These are phyloP conservation scores for Torulaspora indica DNA, from an alignment of 805 yeast species.

Conservation along the genomic window DNA sequence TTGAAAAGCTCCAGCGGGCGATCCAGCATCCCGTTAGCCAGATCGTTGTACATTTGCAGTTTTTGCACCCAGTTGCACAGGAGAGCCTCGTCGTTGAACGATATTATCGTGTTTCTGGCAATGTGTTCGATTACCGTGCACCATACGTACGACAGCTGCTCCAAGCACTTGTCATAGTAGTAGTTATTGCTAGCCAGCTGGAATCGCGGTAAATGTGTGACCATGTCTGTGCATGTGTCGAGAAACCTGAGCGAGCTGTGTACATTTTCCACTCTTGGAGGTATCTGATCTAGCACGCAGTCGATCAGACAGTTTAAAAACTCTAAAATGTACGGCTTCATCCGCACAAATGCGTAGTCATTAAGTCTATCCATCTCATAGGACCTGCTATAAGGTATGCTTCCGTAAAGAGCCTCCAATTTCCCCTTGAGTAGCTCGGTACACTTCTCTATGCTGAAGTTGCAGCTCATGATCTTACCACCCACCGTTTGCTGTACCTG, in stretches of 20 bases:
- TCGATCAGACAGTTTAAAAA: constrained; percentile 35
- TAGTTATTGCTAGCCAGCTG: constrained; percentile 35
- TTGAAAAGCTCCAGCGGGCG: constrained; percentile 29
- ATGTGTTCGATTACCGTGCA: constrained; percentile 30
- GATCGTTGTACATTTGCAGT: constrained; percentile 25
- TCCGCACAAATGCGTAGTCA: constrained; percentile 37
- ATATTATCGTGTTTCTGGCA: constrained; percentile 22
- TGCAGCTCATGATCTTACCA: constrained; percentile 13
- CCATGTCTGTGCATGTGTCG: constrained; percentile 30
- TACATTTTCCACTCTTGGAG: constrained; percentile 30
- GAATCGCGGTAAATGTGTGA: constrained; percentile 32
- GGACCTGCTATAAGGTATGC: constrained; percentile 32
- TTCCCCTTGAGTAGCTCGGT: constrained; percentile 22
- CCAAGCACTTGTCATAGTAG: constrained; percentile 36
- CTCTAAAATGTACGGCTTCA: constrained; percentile 32
- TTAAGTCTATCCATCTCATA: constrained; percentile 21
- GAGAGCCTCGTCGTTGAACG: constrained; percentile 18
- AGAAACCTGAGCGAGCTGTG: constrained; percentile 30
- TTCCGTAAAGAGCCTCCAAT: constrained; percentile 21
- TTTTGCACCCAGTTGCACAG: constrained; percentile 22
- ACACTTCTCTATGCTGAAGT: constrained; percentile 27
- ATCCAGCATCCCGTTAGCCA: constrained; percentile 23
- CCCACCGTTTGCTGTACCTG: constrained; percentile 22
- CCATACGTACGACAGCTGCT: constrained; percentile 35
- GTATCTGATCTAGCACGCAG: constrained; percentile 32